Evolutionary conservation across 345 rosid species (phyloP).

Genomic region (Excoecaria cochinchinensis): DNA sequence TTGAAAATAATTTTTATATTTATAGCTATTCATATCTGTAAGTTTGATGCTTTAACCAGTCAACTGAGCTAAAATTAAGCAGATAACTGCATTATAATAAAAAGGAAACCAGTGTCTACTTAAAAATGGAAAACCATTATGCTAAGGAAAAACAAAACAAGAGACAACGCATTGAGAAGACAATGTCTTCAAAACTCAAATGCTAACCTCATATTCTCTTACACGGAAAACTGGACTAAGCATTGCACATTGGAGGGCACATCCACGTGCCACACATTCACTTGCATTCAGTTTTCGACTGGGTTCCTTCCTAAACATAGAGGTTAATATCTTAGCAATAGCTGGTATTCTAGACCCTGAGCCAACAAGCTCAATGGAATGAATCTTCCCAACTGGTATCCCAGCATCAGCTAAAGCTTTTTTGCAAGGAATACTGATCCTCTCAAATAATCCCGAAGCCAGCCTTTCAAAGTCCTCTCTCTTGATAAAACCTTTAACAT

Average conservation of each 20-base stretch:
- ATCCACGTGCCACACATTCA: conserved; percentile 67
- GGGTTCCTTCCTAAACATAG: conserved; percentile 54
- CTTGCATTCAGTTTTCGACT: conserved; percentile 56
- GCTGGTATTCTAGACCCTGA: conserved; percentile 68
- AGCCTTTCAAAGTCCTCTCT: conserved; percentile 63
- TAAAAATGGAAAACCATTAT: not conserved
- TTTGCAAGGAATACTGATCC: conserved; percentile 42
- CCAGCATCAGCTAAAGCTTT: conserved; percentile 50
- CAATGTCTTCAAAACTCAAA: not conserved
- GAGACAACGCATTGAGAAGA: not conserved
- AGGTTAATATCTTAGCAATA: conserved; percentile 39
- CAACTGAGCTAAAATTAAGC: not conserved
- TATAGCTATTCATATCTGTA: not conserved
- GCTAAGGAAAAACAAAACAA: not conserved
- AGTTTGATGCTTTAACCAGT: not conserved
- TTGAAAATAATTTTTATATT: not conserved
- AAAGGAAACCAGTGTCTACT: not conserved
- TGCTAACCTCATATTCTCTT: conserved; percentile 56
- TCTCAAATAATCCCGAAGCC: conserved; percentile 42
- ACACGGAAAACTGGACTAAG: conserved; percentile 59
- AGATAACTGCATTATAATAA: not conserved
- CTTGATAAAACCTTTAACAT: conserved; percentile 55
- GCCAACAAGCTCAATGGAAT: conserved; percentile 59
- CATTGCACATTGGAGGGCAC: conserved; percentile 68
- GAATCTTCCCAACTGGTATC: conserved; percentile 41